Evolutionary conservation across 2,329 filamentous ascomycete species (phyloP).

Genomic region (Penicillium paneum): DNA sequence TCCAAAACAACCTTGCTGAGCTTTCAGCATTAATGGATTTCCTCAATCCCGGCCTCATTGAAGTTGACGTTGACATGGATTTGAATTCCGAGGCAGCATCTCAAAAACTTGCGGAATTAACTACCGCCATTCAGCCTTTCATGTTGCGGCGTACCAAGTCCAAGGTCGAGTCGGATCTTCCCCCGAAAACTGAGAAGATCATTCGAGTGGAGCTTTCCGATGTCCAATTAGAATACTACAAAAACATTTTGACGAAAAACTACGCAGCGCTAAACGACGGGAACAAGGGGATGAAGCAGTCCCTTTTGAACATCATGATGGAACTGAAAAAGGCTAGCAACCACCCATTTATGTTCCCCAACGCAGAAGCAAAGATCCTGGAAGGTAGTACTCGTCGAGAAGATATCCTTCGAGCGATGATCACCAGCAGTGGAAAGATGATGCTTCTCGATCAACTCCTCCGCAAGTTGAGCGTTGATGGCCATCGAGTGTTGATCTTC

Average conservation of each 20-base stretch:
- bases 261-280: slow-evolving; percentile 92
- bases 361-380: slow-evolving; percentile 85
- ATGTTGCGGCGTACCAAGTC: slow-evolving; percentile 96
- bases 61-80: slow-evolving; percentile 89
- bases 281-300: slow-evolving; percentile 86
- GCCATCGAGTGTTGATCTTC: slow-evolving; percentile 94
- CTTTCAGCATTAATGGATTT: slow-evolving; percentile 92
- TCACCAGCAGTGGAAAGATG: slow-evolving; percentile 98
- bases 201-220: slow-evolving; percentile 96
- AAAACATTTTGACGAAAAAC: slow-evolving; percentile 95
- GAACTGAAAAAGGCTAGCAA: slow-evolving; percentile 99
- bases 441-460: slow-evolving; percentile 96
- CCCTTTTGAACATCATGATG: slow-evolving; percentile 98
- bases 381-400: slow-evolving; percentile 77
- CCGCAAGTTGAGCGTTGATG: slow-evolving; percentile 86
- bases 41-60: slow-evolving; percentile 87
- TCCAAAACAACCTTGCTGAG: slow-evolving; percentile 95
- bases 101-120: slow-evolving; percentile 80
- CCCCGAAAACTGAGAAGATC: slow-evolving; percentile 97
- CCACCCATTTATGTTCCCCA: slow-evolving; percentile 96
- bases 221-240: slow-evolving; percentile 96
- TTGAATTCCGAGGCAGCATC: slow-evolving; percentile 76
- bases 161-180: slow-evolving; percentile 93
- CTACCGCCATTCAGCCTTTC: slow-evolving; percentile 82
- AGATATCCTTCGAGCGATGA: slow-evolving; percentile 85